Base-by-base conservation (phyloP, 805 yeast genomes). In the Yarrowia porcina region DNA sequence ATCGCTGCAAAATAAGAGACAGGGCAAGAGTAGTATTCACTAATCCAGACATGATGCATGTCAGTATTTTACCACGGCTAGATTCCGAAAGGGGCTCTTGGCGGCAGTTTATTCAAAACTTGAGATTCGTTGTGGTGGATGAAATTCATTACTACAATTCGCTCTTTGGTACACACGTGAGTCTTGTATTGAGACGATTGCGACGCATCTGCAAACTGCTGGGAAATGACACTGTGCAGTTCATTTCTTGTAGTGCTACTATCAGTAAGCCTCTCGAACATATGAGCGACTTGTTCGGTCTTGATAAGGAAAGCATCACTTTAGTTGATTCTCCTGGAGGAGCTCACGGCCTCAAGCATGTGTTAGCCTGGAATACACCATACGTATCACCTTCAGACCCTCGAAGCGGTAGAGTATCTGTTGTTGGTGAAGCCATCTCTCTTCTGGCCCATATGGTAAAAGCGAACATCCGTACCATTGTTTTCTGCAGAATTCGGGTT, bases 221-320 rank as follows among this genome's bases (percentile, higher is more conserved):
- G 32, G 86, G 87, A 0, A 86, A 87, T 65, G 66, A 73, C n/a
- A 65, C 76, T 1, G 68, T 90, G 39, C 82, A 81, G 63, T 90
- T 88, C 71, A 84, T 94, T 5, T 88, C 97, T 1, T 93, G 99
- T 75, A 92, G 98, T 0, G 99, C 99, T 0, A 94, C 99, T 0
- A 81, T 94, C 63, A 82, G 82, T 64, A 81, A 84, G 47, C 98
- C 99, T 0, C 75, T 77, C 0, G 69, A 79, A 10, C 96, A 91
- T 70, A 89, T 93, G 85, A 73, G 82, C 36, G 76, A 82, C 3
- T 79, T 94, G 25, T 90, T 93, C 69, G 96, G 96, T 0, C 75
- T 90, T 3, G 59, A 52, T 8, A 25, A 36, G 13, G 59, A 63
- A 1, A 20, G 33, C 17, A 38, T 1, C 71, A 78, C 1, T 80